Conservation (phyloP, 176 grass and related monocot genomes). For the Cenchrus fungigraminus region DNA sequence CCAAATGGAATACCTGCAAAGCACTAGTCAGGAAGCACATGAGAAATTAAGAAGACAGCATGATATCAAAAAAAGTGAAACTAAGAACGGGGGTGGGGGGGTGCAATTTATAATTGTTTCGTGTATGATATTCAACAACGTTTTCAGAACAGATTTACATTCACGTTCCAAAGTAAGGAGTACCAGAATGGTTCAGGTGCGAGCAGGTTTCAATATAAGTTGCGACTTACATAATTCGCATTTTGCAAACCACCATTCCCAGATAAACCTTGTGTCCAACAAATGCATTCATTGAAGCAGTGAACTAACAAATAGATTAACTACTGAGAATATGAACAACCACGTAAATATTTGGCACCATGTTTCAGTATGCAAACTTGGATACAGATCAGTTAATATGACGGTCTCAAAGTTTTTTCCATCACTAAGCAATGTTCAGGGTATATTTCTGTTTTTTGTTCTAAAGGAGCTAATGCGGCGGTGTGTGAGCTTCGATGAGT, state of each 20-base stretch:
- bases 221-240: slow-evolving; percentile 4
- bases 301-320: not conserved
- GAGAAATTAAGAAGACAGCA: slow-evolving; percentile 18
- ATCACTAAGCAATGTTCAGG: not conserved
- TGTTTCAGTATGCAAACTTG: not conserved
- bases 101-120: not conserved
- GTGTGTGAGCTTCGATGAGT: not conserved
- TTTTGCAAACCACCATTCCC: not conserved
- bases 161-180: not conserved
- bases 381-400: not conserved
- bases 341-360: not conserved
- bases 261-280: not conserved
- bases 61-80: slow-evolving; percentile 8
- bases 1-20: slow-evolving; percentile 93
- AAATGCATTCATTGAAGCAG: not conserved
- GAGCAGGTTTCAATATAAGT: not conserved
- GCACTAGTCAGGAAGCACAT: slow-evolving; percentile 17
- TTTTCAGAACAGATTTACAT: not conserved
- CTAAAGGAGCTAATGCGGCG: not conserved
- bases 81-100: not conserved
- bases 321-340: not conserved
- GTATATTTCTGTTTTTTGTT: not conserved
- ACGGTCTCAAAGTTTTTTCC: not conserved
- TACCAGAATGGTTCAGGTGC: slow-evolving; percentile 7
- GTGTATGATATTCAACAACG: slow-evolving; percentile 1